Evolutionary conservation across 805 yeast species (phyloP).

Genomic region (Hanseniaspora thailandica): DNA sequence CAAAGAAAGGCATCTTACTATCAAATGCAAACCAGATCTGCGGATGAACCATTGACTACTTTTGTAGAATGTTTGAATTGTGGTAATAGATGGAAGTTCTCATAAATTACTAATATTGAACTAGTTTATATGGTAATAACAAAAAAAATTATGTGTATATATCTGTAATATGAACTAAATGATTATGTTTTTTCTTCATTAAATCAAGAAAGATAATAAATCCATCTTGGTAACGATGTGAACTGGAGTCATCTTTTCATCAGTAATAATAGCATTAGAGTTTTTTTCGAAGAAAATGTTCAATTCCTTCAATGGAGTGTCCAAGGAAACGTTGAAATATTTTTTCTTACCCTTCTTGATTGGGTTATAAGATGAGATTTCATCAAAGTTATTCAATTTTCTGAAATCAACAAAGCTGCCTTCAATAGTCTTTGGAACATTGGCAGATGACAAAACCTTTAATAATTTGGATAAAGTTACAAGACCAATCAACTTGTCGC

Average conservation of each 20-base stretch:
- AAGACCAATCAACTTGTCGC: constrained; percentile 53
- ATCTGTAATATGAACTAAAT: no score
- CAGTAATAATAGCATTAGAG: constrained; percentile 75
- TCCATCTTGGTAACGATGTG: constrained; percentile 85
- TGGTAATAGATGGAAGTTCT: constrained; percentile 97
- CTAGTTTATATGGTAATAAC: no score
- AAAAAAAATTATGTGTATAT: background rate
- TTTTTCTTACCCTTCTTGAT: constrained; percentile 52
- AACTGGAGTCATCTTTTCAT: constrained; percentile 54
- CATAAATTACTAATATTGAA: no score
- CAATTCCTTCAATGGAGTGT: constrained; percentile 54
- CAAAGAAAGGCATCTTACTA: constrained; percentile 93
- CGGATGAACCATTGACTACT: constrained; percentile 97
- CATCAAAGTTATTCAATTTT: constrained; percentile 47
- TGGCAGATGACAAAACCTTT: constrained; percentile 51
- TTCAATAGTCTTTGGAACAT: constrained; percentile 43
- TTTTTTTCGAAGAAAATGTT: constrained; percentile 73
- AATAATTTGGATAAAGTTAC: constrained; percentile 64
- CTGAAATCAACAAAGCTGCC: constrained; percentile 56
- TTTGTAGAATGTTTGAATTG: constrained; percentile 96
- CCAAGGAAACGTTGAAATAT: constrained; percentile 53
- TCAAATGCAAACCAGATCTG: constrained; percentile 96
- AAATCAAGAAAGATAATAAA: constrained; percentile 43
- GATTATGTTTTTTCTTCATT: constrained; percentile 1
- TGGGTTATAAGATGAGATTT: constrained; percentile 51